Evolutionary conservation across 140 eudicot species (phyloP).

Genomic region (Flaveria floridana): DNA sequence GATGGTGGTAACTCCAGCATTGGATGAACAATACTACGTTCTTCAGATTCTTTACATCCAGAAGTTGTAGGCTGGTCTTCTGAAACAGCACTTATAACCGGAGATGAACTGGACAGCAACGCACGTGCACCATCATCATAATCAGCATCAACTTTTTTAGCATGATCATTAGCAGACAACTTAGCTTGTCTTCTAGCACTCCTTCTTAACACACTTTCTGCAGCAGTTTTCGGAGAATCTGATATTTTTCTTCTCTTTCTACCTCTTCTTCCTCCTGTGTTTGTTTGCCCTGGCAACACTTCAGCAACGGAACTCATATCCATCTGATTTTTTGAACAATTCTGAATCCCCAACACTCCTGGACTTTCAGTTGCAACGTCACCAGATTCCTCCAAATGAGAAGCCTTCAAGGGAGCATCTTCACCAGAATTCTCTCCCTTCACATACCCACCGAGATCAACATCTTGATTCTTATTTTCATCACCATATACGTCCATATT

Average conservation of each 20-base stretch:
- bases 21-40: constrained; percentile 33
- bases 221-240: constrained; percentile 17
- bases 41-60: constrained; percentile 43
- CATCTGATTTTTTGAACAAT: constrained; percentile 13
- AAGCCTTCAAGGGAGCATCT: constrained; percentile 19
- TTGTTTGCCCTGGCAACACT: constrained; percentile 22
- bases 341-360: constrained; percentile 28
- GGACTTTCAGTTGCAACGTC: neutral
- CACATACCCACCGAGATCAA: constrained; percentile 33
- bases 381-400: constrained; percentile 7
- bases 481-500: constrained; percentile 48
- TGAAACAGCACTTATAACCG: constrained; percentile 46
- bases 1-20: constrained; percentile 71
- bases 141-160: constrained; percentile 29
- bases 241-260: constrained; percentile 51
- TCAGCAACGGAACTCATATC: constrained; percentile 12
- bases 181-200: constrained; percentile 62
- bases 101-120: constrained; percentile 33
- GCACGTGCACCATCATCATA: constrained; percentile 33
- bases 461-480: constrained; percentile 39
- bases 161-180: constrained; percentile 33
- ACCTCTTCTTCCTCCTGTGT: constrained; percentile 37
- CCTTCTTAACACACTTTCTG: constrained; percentile 68
- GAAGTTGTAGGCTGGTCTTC: constrained; percentile 48
- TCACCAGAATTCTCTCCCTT: constrained; percentile 24